Conservation (phyloP, 2,329 filamentous ascomycete genomes). For the Daldinia eschscholtzii region DNA sequence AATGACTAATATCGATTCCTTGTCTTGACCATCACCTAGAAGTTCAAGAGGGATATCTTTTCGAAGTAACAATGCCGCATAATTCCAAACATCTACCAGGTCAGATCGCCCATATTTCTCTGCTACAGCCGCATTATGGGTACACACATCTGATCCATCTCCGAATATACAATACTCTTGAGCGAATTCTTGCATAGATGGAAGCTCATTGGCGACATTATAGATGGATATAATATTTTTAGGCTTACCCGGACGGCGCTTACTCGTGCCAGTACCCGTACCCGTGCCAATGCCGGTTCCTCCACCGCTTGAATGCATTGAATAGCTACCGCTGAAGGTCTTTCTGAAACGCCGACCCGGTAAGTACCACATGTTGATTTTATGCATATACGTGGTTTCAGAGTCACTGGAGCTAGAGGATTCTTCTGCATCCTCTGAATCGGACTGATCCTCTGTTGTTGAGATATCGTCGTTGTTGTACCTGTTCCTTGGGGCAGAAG, state of each 20-base stretch:
- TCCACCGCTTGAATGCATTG: conserved; percentile 70
- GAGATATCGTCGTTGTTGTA: conserved; percentile 64
- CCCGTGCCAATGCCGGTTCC: conserved; percentile 71
- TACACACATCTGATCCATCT: conserved; percentile 82
- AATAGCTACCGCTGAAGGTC: conserved; percentile 69
- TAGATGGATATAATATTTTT: conserved; percentile 82
- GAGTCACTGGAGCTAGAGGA: conserved; percentile 70
- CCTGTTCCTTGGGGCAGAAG: conserved; percentile 61
- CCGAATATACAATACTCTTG: conserved; percentile 87
- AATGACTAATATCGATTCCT: conserved; percentile 75
- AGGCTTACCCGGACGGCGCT: conserved; percentile 61
- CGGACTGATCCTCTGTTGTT: conserved; percentile 64
- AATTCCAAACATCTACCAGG: conserved; percentile 84
- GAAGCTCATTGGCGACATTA: conserved; percentile 77
- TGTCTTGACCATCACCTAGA: conserved; percentile 65
- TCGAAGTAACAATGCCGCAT: conserved; percentile 81
- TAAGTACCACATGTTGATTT: conserved; percentile 69
- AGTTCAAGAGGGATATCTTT: conserved; percentile 80
- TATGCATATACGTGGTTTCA: conserved; percentile 72
- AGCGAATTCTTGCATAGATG: conserved; percentile 82
- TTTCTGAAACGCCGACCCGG: conserved; percentile 65
- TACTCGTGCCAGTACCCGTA: conserved; percentile 66
- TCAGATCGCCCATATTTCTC: conserved; percentile 77
- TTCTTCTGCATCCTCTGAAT: conserved; percentile 63
- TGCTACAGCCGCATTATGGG: conserved; percentile 85